These are phyloP conservation scores for Gymnopus androsaceus DNA, from an alignment of 1,284 basidiomycete genomes.

Conservation along the genomic window DNA sequence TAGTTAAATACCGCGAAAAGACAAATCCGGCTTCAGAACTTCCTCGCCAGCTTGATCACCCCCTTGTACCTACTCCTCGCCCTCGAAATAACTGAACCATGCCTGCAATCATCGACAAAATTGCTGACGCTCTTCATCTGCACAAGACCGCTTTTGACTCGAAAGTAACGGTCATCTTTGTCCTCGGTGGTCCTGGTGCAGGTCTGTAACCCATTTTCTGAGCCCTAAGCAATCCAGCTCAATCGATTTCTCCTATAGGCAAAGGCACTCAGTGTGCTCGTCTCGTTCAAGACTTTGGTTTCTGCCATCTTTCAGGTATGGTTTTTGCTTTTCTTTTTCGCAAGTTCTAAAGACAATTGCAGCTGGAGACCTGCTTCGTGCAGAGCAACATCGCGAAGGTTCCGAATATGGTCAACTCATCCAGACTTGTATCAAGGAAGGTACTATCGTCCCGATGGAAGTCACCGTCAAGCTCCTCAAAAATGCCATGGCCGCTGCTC, in stretches of 20 bases:
- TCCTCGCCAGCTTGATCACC: constrained; percentile 64
- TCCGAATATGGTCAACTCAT: constrained; percentile 90
- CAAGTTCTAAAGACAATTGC: constrained; percentile 4
- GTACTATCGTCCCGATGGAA: constrained; percentile 95
- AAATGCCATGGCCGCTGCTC: constrained; percentile 83
- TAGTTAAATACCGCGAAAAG: constrained; percentile 57
- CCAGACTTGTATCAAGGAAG: constrained; percentile 87
- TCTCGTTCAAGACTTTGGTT: constrained; percentile 88
- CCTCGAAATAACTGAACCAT: constrained; percentile 42
- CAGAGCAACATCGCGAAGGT: constrained; percentile 87
- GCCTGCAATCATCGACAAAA: constrained; percentile 52
- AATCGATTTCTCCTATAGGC: constrained; percentile 53
- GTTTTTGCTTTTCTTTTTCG: constrained; percentile 8
- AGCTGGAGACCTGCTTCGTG: constrained; percentile 97
- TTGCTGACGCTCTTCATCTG: constrained; percentile 47
- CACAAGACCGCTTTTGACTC: constrained; percentile 56
- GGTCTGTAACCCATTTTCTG: constrained; percentile 47
- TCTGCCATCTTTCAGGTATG: constrained; percentile 92
- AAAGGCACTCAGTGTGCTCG: constrained; percentile 95
- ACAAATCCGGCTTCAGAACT: constrained; percentile 62
- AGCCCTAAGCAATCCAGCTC: constrained; percentile 11
- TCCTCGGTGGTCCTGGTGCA: constrained; percentile 96
- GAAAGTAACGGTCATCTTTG: constrained; percentile 90
- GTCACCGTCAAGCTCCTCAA: constrained; percentile 95
- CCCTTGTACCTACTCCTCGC: constrained; percentile 59